Conservation (phyloP, 208 protist genomes). For the Trichomonas vaginalis region DNA sequence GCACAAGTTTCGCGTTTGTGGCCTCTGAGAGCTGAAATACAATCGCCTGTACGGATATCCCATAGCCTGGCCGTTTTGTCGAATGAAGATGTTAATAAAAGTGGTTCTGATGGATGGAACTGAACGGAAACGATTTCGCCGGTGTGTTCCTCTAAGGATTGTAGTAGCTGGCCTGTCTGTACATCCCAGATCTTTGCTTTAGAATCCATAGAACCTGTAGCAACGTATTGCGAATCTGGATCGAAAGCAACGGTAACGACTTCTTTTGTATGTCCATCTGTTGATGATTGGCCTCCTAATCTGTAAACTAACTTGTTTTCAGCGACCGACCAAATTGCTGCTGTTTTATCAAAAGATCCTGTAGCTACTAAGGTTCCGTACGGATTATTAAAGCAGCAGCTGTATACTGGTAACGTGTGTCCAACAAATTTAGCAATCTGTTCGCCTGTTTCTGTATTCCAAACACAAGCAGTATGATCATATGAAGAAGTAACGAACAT, state of each 20-base stretch:
- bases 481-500: constrained; percentile 75
- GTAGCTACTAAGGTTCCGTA: constrained; percentile 55
- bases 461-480: constrained; percentile 69
- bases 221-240: constrained; percentile 46
- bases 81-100: constrained; percentile 70
- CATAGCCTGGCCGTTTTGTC: constrained; percentile 83
- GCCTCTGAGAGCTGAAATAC: constrained; percentile 62
- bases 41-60: constrained; percentile 62
- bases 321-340: background rate
- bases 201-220: constrained; percentile 79
- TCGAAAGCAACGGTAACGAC: constrained; percentile 67
- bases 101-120: constrained; percentile 51
- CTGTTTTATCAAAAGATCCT: background rate
- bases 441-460: constrained; percentile 68
- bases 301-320: background rate
- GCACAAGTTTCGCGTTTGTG: constrained; percentile 78
- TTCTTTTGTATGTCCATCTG: constrained; percentile 33
- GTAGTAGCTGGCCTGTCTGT: constrained; percentile 58
- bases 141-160: constrained; percentile 64
- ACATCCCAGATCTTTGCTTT: constrained; percentile 71
- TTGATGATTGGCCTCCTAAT: background rate
- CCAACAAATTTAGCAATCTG: constrained; percentile 69
- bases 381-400: constrained; percentile 76
- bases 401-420: constrained; percentile 82
- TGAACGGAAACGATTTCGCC: constrained; percentile 70